Conservation (phyloP, 768 basidiomycete species). For the Mycena polygramma region DNA sequence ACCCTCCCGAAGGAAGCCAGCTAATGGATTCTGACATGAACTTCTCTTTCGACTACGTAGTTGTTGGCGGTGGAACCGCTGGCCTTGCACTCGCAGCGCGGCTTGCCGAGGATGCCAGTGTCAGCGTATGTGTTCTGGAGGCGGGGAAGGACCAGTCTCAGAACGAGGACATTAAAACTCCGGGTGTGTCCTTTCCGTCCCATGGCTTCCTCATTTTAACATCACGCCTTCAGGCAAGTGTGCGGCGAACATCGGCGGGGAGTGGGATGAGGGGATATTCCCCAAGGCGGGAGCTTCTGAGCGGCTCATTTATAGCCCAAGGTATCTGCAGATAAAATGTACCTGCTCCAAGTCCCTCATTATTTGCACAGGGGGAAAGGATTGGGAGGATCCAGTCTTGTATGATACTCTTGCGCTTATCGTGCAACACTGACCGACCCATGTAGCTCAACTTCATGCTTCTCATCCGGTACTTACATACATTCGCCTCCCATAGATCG, state of each 20-base stretch:
- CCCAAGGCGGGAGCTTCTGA: neutral
- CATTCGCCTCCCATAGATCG: neutral
- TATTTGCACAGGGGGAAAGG: neutral
- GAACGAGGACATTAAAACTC: slow-evolving; percentile 13
- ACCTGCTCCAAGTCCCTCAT: neutral
- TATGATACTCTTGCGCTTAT: neutral
- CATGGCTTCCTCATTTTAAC: too few species aligned
- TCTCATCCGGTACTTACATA: slow-evolving; percentile 5
- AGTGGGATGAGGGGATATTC: slow-evolving; percentile 11
- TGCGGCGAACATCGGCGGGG: slow-evolving; percentile 12
- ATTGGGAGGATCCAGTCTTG: slow-evolving; percentile 19
- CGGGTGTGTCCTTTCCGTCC: neutral
- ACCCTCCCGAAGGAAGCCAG: too few species aligned
- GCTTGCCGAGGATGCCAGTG: slow-evolving; percentile 49
- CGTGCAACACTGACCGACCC: neutral
- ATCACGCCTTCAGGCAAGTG: neutral
- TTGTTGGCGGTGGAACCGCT: slow-evolving; percentile 1
- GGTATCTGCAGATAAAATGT: neutral
- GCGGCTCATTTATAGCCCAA: slow-evolving; percentile 7
- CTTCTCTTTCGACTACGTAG: too few species aligned
- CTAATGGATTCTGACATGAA: too few species aligned
- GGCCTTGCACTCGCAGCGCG: slow-evolving; percentile 38
- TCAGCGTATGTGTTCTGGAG: slow-evolving; percentile 52
- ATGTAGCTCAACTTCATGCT: slow-evolving; percentile 11
- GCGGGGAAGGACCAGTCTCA: slow-evolving; percentile 35